These are phyloP conservation scores for Platanthera guangdongensis DNA, from an alignment of 106 monocot genomes.

Conservation along the genomic window DNA sequence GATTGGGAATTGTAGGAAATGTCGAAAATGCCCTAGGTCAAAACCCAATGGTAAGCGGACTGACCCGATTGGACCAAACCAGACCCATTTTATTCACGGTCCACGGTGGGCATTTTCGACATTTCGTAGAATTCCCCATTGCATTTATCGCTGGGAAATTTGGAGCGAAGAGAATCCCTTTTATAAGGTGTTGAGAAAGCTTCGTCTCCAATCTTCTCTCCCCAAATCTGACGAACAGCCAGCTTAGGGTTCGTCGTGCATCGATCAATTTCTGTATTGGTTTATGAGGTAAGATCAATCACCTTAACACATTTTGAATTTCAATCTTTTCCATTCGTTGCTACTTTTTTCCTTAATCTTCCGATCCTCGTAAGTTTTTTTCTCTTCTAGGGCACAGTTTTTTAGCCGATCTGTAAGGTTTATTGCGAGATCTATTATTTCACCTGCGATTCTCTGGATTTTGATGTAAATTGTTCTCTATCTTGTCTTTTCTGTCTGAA, in stretches of 20 bases:
- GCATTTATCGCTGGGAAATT: background rate
- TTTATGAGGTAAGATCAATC: conserved; percentile 60
- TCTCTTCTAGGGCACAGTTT: background rate
- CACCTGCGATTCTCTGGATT: background rate
- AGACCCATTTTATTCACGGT: no score
- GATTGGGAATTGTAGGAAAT: no score
- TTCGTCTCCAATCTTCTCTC: background rate
- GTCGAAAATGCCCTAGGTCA: no score
- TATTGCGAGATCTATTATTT: conserved; percentile 1
- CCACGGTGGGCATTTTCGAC: background rate
- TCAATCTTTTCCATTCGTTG: background rate
- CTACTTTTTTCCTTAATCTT: background rate
- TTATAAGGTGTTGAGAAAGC: background rate
- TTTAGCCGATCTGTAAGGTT: background rate
- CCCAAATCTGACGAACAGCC: background rate
- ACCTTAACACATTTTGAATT: background rate
- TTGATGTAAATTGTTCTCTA: background rate
- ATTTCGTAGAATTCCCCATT: background rate
- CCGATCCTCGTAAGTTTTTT: background rate
- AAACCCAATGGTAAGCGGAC: no score
- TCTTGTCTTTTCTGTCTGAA: background rate
- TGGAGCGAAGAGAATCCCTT: background rate
- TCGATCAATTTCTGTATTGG: conserved; percentile 43
- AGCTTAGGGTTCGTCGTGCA: background rate
- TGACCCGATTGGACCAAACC: no score